A percentile compares a stretch with the other conserved stretches of the same genome.
Evolutionary conservation across 2,329 filamentous ascomycete genomes (phyloP).

Genomic region (Colletotrichum sp.): DNA sequence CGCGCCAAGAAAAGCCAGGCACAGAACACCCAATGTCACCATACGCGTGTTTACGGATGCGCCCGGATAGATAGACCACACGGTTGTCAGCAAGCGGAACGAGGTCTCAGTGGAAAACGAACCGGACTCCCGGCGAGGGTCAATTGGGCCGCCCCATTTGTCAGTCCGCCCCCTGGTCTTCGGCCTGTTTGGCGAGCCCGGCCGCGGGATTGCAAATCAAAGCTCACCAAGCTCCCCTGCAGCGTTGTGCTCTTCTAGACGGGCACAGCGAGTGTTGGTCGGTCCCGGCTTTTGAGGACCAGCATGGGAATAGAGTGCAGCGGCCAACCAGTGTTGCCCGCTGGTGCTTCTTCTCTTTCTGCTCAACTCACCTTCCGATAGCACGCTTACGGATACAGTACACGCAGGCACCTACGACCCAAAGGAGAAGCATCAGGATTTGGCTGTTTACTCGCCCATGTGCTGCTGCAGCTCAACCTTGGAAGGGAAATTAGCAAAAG

Average conservation of each 20-base stretch:
- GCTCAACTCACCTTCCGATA: neutral
- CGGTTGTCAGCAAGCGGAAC: neutral
- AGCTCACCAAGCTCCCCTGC: neutral
- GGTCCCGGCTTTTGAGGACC: neutral
- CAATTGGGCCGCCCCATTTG: neutral
- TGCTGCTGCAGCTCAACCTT: slow-evolving; percentile 20
- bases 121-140: neutral
- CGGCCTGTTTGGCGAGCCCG: slow-evolving; percentile 2
- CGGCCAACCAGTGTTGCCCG: neutral
- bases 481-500: slow-evolving; percentile 22
- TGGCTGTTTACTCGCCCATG: slow-evolving; percentile 4
- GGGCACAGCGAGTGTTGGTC: neutral
- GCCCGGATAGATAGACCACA: neutral
- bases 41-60: neutral
- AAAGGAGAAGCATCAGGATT: slow-evolving; percentile 13
- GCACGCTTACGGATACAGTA: neutral
- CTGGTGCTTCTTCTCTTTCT: neutral
- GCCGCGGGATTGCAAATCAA: slow-evolving; percentile 9
- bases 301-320: neutral
- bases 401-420: neutral
- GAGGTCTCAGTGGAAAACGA: neutral
- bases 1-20: neutral
- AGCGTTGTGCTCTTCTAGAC: neutral
- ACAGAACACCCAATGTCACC: neutral
- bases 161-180: neutral